Base-by-base conservation (phyloP, 1,284 basidiomycete species). In the Tylopilus sp. region DNA sequence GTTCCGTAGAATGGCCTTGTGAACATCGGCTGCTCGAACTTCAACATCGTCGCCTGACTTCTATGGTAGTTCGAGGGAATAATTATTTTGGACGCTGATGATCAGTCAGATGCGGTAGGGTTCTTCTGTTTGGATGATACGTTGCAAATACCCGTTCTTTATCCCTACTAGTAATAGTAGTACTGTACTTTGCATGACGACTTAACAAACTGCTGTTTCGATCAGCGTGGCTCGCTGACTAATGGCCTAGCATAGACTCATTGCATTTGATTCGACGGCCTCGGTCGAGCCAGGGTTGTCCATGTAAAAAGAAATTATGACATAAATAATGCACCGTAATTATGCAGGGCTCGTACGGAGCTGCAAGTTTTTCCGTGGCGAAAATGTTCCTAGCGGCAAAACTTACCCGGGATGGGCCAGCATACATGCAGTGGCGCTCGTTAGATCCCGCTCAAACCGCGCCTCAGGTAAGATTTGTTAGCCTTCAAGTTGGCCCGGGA, bases 11-110 rank as follows among this genome's bases (percentile, higher is more conserved):
- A 52, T 8, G 50, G 59, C 11, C 36, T 60, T 5, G 29, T 60
- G 8, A 58, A 56, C 49, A 0, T 60, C 20, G 54, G 57, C 9
- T 64, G 62, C 39, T 48, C 50, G 1, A 56, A 48, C 38, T 42
- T 59, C 43, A 51, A 51, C 18, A 0, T 54, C 9, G 26, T 37
- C 17, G 4, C 4, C 21, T 63, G 24, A 59, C 34, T 18, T 24
- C 28, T 37, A 15, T 6, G 31, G 14, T 21, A 64, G 20, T 40
- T 52, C 3, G 18, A 24, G 30, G 10, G 9, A 12, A 10, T 24
- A 7, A 3, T 18, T 18, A 11, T 10, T 35, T 35, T 9, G 12
- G 9, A 18, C 8, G 17, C 10, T 14, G 34, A 12, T 9, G 21
- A 29, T 8, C 10, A 4, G 17, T 18, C n/a, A 38, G 38, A 10